These are phyloP conservation scores for Pontederia crassipes DNA, from an alignment of 176 grass and related monocot genomes.

Conservation along the genomic window DNA sequence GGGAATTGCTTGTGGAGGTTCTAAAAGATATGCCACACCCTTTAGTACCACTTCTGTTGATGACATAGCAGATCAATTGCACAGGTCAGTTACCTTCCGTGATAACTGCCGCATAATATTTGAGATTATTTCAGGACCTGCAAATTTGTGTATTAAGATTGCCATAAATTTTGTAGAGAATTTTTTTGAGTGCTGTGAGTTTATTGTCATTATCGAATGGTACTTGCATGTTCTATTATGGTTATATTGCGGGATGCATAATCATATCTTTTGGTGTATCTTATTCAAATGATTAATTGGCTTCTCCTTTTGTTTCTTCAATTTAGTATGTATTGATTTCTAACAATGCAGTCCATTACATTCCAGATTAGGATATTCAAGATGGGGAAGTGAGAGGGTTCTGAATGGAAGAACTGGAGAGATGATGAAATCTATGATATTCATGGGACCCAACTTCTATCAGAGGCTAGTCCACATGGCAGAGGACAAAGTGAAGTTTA, in stretches of 20 bases:
- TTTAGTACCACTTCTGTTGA: constrained; percentile 74
- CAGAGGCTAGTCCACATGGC: constrained; percentile 92
- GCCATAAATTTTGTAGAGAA: too few relatives aligned
- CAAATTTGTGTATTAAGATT: too few relatives aligned
- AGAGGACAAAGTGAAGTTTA: constrained; percentile 94
- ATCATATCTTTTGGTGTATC: too few relatives aligned
- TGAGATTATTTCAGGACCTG: neutral
- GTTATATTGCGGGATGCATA: too few relatives aligned
- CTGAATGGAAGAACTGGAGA: constrained; percentile 78
- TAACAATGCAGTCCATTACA: neutral
- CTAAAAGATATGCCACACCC: constrained; percentile 75
- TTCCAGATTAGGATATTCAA: constrained; percentile 63
- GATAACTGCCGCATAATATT: neutral
- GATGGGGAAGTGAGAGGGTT: constrained; percentile 70
- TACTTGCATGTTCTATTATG: too few relatives aligned
- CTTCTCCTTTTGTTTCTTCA: neutral
- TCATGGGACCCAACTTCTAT: constrained; percentile 91
- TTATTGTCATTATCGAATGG: too few relatives aligned
- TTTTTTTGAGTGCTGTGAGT: too few relatives aligned
- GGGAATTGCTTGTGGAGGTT: constrained; percentile 60
- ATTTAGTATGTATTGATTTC: neutral
- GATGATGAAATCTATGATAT: constrained; percentile 64
- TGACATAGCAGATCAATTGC: constrained; percentile 67
- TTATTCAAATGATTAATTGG: neutral
- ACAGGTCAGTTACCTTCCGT: constrained; percentile 49